phyloP scores from a whole-genome alignment of 2,329 filamentous ascomycete species.

The Aureobasidium sp. region DNA sequence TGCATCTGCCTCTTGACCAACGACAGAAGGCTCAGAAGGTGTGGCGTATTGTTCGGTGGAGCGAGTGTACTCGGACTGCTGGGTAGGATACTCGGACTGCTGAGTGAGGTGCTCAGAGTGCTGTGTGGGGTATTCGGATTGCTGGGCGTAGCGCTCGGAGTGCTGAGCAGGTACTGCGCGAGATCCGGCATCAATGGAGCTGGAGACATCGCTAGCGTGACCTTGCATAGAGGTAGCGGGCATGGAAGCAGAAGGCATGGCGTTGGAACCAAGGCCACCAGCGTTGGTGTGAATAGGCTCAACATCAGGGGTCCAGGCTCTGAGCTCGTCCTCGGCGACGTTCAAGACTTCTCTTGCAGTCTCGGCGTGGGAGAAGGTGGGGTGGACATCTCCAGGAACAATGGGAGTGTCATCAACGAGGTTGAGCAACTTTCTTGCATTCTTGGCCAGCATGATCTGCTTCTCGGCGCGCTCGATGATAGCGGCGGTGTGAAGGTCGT shows the following conservation, averaged over 20 bases:
- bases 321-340: constrained; percentile 82
- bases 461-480: constrained; percentile 96
- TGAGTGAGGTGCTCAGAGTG: not conserved
- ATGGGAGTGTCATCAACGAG: constrained; percentile 85
- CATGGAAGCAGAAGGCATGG: constrained; percentile 28
- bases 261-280: constrained; percentile 39
- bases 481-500: constrained; percentile 76
- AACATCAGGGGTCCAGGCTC: constrained; percentile 56
- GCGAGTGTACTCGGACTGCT: not conserved
- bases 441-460: constrained; percentile 86
- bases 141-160: not conserved
- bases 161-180: not conserved
- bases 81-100: not conserved
- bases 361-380: constrained; percentile 55
- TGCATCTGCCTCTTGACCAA: not conserved
- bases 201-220: not conserved
- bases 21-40: not conserved
- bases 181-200: not conserved
- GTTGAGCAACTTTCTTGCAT: constrained; percentile 75
- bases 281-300: constrained; percentile 46
- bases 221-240: not conserved
- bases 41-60: not conserved
- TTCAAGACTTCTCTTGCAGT: constrained; percentile 79
- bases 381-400: constrained; percentile 70
- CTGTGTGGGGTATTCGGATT: not conserved